Evolutionary conservation across 768 basidiomycete species (phyloP).

Genomic region (Imleria badia): DNA sequence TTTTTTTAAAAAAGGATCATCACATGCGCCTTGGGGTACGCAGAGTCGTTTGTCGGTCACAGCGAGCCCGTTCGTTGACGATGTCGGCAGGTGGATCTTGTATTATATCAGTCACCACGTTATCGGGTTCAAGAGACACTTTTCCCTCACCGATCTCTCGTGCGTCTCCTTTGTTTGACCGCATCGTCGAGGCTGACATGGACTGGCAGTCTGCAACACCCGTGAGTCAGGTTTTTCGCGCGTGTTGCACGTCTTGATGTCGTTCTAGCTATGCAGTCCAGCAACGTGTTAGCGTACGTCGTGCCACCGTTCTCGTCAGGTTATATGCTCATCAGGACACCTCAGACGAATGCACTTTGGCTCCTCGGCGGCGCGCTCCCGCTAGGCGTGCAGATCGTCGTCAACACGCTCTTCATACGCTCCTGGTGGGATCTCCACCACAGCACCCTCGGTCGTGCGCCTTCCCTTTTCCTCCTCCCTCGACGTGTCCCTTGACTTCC

Average conservation of each 20-base stretch:
- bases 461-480: background rate
- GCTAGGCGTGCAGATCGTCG: conserved; percentile 57
- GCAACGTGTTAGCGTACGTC: conserved; percentile 61
- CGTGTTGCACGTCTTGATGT: background rate
- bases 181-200: conserved; percentile 12
- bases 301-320: background rate
- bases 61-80: background rate
- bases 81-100: conserved; percentile 49
- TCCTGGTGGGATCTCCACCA: conserved; percentile 90
- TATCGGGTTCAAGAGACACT: conserved; percentile 71
- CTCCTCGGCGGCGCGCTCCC: conserved; percentile 55
- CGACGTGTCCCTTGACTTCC: background rate
- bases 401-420: conserved; percentile 70
- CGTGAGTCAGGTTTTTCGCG: conserved; percentile 30
- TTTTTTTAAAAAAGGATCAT: conserved; percentile 68
- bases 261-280: conserved; percentile 56
- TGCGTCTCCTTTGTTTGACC: conserved; percentile 36
- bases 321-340: background rate
- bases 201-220: conserved; percentile 32
- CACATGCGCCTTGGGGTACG: conserved; percentile 63
- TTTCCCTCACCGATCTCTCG: conserved; percentile 77
- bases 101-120: conserved; percentile 54
- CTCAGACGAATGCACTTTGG: conserved; percentile 40
- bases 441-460: conserved; percentile 38
- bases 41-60: background rate